Percentiles rank a stretch among this genome's conserved stretches.
These are phyloP conservation scores for Raffaelea ambrosiae DNA, from an alignment of 2,329 filamentous ascomycete genomes.

Conservation along the genomic window DNA sequence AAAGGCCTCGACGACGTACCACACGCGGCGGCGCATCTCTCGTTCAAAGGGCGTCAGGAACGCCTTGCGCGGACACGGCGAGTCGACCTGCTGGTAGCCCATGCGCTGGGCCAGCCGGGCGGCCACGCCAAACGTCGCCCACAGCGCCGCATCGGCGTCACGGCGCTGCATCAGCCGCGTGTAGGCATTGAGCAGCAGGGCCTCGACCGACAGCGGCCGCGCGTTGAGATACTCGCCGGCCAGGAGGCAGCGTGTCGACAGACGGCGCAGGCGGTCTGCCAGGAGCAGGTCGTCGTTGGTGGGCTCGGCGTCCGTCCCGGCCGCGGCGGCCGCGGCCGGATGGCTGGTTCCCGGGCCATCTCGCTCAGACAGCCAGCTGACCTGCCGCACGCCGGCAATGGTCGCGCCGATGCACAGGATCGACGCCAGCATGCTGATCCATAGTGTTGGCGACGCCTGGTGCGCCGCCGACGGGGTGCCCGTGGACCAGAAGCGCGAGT, in stretches of 20 bases:
- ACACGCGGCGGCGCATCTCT: conserved; percentile 41
- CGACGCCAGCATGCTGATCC: conserved; percentile 43
- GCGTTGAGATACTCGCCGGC: conserved; percentile 38
- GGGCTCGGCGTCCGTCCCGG: conserved; percentile 1
- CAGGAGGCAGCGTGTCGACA: conserved; percentile 37
- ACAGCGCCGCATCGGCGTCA: conserved; percentile 34
- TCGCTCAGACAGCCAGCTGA: conserved; percentile 13
- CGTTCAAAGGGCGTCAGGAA: conserved; percentile 36
- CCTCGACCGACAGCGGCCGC: conserved; percentile 38
- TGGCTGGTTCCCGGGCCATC: conserved; percentile 5
- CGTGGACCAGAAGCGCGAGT: conserved; percentile 36
- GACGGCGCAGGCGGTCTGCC: conserved; percentile 11
- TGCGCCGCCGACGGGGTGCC: conserved; percentile 18
- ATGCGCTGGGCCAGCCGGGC: conserved; percentile 41
- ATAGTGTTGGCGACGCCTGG: conserved; percentile 31
- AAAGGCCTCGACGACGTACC: conserved; percentile 39
- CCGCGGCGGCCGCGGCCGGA: background rate
- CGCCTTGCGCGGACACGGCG: conserved; percentile 1
- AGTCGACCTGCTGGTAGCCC: conserved; percentile 37
- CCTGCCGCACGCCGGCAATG: conserved; percentile 17
- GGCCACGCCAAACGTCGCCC: conserved; percentile 37
- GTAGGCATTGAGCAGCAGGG: conserved; percentile 36
- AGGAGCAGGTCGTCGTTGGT: conserved; percentile 12
- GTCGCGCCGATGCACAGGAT: conserved; percentile 31
- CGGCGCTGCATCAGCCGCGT: conserved; percentile 30